These are phyloP conservation scores for Pleurotus tuber-regium DNA, from an alignment of 768 basidiomycete genomes.

Conservation along the genomic window DNA sequence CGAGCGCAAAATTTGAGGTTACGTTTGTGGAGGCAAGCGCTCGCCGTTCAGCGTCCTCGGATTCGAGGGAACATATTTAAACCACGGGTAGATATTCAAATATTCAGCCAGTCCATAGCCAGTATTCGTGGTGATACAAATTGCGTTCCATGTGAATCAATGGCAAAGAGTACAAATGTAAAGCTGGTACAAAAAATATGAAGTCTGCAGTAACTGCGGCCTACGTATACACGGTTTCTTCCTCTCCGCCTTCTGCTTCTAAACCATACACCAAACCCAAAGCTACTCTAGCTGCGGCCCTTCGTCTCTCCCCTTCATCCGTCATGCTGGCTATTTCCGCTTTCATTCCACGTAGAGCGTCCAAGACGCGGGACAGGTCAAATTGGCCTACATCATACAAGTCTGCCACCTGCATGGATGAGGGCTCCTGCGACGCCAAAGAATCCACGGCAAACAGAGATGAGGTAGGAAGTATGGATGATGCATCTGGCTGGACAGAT, in stretches of 20 bases:
- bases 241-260: conserved; percentile 19
- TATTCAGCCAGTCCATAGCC: no score
- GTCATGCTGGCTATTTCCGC: conserved; percentile 69
- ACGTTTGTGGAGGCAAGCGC: no score
- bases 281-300: conserved; percentile 70
- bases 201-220: no score
- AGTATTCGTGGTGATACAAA: no score
- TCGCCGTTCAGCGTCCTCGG: no score
- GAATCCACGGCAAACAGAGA: not conserved
- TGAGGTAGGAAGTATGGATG: not conserved
- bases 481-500: not conserved
- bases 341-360: conserved; percentile 65
- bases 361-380: conserved; percentile 61
- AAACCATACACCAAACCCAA: conserved; percentile 73
- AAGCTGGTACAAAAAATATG: no score
- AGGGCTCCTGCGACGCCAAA: not conserved
- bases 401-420: conserved; percentile 13
- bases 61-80: no score
- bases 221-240: not conserved
- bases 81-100: no score
- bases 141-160: no score
- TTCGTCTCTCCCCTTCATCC: conserved; percentile 59
- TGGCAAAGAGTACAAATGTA: conserved; percentile 28
- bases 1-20: no score
- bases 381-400: conserved; percentile 44